phyloP scores from a whole-genome alignment of 2,329 filamentous ascomycete genomes.

The Hypocreales sp. region DNA sequence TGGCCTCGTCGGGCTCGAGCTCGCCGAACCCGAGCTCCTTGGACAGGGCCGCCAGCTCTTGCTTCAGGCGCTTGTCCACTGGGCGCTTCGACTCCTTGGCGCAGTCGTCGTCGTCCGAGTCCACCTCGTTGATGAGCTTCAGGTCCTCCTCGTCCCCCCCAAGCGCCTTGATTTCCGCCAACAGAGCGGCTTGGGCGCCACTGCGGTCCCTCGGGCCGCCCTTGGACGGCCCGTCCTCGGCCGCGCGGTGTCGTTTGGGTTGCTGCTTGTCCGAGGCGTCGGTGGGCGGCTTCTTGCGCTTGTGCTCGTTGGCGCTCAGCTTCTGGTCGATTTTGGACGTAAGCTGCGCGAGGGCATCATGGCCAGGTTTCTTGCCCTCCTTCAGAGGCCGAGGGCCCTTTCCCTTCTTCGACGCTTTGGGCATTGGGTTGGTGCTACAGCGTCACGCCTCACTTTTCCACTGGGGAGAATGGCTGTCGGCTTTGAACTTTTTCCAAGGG shows the following conservation, averaged over 20 bases:
- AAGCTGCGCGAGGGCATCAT: constrained; percentile 33
- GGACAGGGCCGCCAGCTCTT: constrained; percentile 20
- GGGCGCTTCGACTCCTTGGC: constrained; percentile 15
- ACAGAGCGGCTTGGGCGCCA: constrained; percentile 24
- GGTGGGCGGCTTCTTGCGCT: constrained; percentile 27
- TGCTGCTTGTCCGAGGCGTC: constrained; percentile 16
- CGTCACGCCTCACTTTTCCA: neutral
- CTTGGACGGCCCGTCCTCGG: constrained; percentile 9
- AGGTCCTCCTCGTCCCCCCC: constrained; percentile 51
- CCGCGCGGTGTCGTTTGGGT: constrained; percentile 22
- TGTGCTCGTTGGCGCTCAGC: constrained; percentile 25
- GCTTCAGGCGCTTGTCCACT: constrained; percentile 24
- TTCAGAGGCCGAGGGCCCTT: constrained; percentile 12
- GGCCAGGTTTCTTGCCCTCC: constrained; percentile 23
- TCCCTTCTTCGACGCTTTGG: constrained; percentile 22
- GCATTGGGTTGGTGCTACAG: constrained; percentile 8
- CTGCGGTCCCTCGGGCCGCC: constrained; percentile 4
- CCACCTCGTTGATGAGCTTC: constrained; percentile 39
- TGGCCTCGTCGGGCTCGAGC: constrained; percentile 17
- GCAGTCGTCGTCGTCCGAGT: constrained; percentile 23
- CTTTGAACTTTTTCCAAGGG: constrained; percentile 5
- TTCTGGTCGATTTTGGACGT: constrained; percentile 41
- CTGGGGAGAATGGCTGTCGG: constrained; percentile 1
- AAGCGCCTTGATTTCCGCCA: constrained; percentile 49
- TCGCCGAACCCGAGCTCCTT: constrained; percentile 22